Base-by-base conservation (phyloP, 148 eudicot genomes). In the Chenopodium berlandieri region DNA sequence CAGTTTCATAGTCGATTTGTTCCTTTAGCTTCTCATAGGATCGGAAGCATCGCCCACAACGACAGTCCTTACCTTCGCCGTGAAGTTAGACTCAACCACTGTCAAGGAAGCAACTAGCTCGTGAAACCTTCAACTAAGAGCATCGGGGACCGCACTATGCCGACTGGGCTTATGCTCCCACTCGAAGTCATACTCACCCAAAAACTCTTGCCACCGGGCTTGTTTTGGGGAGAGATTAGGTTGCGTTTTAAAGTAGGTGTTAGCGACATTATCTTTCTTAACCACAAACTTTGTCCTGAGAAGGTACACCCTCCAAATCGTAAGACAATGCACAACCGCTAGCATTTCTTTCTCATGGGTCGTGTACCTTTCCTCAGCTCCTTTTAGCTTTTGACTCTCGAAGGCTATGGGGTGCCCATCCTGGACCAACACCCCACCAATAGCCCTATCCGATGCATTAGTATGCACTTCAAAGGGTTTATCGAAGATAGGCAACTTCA, bases 261-360 rank as follows among this genome's bases (percentile, higher is more conserved):
- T 48, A 0, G 52, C 52, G 48, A 72, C 73, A 1, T 69, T 72
- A 9, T 23, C 56, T 0, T 31, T 72, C 31, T 7, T 13, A 14
- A 34, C n/a, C 0, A 34, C 22, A 34, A 69, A 69, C 73, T 34
- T 31, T 3, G 54, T 19, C 0, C 54, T 31, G 7, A 72, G 30
- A 0, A 72, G 22, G 30, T 72, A 46, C 1, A 12, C n/a, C 6
- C 75, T 37, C 56, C 27, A 72, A 0, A 44, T 10, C 7, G 31
- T 44, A 6, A 73, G 32, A 48, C 62, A 73, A 50, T 73, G 76
- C 23, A 73, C 20, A 2, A 73, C 60, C 1, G 34, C 76, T 1
- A 48, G 17, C 76, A 73, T 73, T 17, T 73, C 76, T 9, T 48
- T 73, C 7, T 73, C 76, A 11, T 73, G 76, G 4, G 60, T 48